phyloP scores from a whole-genome alignment of 129 eudicot species.

The Ambrosia artemisiifolia region DNA sequence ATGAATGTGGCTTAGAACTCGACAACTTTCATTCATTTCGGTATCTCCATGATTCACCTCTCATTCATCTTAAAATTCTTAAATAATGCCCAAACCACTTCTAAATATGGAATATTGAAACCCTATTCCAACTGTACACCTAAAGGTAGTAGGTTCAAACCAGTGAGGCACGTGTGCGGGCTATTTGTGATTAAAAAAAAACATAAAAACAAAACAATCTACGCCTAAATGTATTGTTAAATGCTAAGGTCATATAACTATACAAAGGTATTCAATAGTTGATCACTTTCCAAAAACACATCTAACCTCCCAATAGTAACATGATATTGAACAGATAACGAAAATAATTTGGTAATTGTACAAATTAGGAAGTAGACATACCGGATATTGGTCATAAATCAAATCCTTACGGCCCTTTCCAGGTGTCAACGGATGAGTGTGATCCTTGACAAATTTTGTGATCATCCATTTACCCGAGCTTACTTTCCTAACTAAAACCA shows the following conservation, averaged over 20 bases:
- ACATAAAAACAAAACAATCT: neutral
- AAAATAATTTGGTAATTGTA: neutral
- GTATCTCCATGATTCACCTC: neutral
- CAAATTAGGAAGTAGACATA: slow-evolving; percentile 36
- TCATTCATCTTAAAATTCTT: neutral
- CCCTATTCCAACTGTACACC: neutral
- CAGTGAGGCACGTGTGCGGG: neutral
- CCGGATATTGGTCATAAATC: slow-evolving; percentile 80
- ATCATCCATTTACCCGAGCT: slow-evolving; percentile 79
- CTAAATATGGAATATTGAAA: neutral
- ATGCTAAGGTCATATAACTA: neutral
- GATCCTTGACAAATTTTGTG: slow-evolving; percentile 79
- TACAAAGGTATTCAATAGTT: neutral
- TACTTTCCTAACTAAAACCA: slow-evolving; percentile 81
- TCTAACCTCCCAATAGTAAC: neutral
- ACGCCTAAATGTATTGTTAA: neutral
- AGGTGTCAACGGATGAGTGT: slow-evolving; percentile 69
- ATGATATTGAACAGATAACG: neutral
- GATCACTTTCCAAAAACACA: neutral
- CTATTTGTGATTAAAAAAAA: neutral
- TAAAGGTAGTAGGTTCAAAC: neutral
- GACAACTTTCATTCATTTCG: neutral
- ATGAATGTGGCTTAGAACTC: neutral
- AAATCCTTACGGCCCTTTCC: slow-evolving; percentile 81
- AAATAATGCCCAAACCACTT: neutral